phyloP scores from a whole-genome alignment of 176 grass and related monocot species.

The Oryza coarctata region DNA sequence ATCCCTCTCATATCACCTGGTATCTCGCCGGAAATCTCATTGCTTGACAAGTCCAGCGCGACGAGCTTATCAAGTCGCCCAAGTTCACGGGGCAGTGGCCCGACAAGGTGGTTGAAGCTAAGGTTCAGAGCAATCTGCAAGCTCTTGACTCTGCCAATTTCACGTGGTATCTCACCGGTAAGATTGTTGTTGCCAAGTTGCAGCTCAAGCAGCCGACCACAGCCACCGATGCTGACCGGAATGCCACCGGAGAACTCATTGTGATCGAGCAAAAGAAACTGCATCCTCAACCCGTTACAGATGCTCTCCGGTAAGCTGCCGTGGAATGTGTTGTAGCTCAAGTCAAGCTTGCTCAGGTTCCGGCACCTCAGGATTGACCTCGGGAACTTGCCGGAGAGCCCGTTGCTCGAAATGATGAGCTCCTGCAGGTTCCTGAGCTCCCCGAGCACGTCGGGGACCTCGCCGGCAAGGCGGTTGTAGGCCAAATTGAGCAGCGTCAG shows the following conservation, averaged over 20 bases:
- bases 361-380: constrained; percentile 68
- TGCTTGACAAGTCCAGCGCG: constrained; percentile 77
- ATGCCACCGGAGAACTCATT: constrained; percentile 61
- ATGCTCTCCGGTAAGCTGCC: constrained; percentile 61
- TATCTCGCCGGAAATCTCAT: constrained; percentile 77
- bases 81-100: constrained; percentile 67
- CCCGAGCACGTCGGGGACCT: constrained; percentile 52
- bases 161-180: constrained; percentile 64
- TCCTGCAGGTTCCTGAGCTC: constrained; percentile 82
- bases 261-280: constrained; percentile 84
- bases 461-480: constrained; percentile 63
- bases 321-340: constrained; percentile 69
- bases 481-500: constrained; percentile 87
- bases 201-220: constrained; percentile 65
- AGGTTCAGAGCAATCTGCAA: constrained; percentile 94
- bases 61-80: constrained; percentile 91
- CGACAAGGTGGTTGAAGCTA: constrained; percentile 74
- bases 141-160: constrained; percentile 85
- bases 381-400: constrained; percentile 61
- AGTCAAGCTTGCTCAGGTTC: constrained; percentile 89
- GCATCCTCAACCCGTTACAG: constrained; percentile 70
- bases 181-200: constrained; percentile 80
- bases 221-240: constrained; percentile 59
- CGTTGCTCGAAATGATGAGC: constrained; percentile 68
- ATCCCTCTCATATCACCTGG: constrained; percentile 83